Percentiles rank a stretch among this genome's conserved stretches.
Evolutionary conservation across 345 rosid species (phyloP).

Genomic region (Psidium friedrichsthalianum): DNA sequence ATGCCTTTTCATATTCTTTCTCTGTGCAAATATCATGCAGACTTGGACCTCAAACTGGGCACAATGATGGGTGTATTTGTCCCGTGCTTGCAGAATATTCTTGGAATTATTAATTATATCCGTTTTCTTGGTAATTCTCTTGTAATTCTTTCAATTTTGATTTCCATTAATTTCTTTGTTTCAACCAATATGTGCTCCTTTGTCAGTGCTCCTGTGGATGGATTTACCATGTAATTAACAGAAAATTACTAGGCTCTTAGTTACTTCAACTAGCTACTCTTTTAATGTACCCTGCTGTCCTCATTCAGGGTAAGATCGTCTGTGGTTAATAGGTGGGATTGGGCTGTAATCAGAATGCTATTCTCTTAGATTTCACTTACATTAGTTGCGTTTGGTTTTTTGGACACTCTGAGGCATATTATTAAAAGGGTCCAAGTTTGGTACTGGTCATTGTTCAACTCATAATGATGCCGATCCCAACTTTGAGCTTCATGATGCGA

Average conservation of each 20-base stretch:
- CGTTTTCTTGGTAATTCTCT: conserved; percentile 77
- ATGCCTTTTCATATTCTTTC: conserved; percentile 12
- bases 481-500: neutral
- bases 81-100: conserved; percentile 95
- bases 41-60: conserved; percentile 62
- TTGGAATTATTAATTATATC: conserved; percentile 97
- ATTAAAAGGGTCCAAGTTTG: neutral
- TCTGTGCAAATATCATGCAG: conserved; percentile 37
- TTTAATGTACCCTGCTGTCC: neutral
- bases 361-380: neutral
- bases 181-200: neutral
- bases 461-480: neutral
- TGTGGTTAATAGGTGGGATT: neutral
- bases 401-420: neutral
- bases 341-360: neutral
- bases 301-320: neutral
- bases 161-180: neutral
- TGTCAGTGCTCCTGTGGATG: neutral
- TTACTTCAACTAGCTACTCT: neutral
- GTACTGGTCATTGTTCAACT: neutral
- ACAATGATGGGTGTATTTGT: conserved; percentile 99
- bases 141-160: neutral
- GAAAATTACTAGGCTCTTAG: neutral
- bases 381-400: neutral
- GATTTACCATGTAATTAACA: neutral